Evolutionary conservation across 768 basidiomycete species (phyloP).

Genomic region (Pleurotus eryngii): DNA sequence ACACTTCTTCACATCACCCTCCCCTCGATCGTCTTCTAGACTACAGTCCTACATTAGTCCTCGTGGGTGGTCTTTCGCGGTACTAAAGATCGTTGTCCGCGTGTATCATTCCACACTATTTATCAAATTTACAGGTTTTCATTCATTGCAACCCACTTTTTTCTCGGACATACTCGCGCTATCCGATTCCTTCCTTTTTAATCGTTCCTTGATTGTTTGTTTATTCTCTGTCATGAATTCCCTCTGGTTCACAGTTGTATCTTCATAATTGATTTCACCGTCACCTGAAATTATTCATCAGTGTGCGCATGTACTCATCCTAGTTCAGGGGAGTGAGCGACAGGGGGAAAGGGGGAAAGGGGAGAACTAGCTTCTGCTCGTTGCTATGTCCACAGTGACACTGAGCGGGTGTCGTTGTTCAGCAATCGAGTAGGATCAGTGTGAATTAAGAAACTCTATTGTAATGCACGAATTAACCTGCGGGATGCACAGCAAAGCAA

Average conservation of each 20-base stretch:
- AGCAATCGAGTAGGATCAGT: neutral
- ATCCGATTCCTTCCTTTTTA: neutral
- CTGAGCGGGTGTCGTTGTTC: too few relatives aligned
- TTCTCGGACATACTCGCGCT: neutral
- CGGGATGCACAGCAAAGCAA: neutral
- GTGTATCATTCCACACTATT: neutral
- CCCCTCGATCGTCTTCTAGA: neutral
- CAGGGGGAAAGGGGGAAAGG: too few relatives aligned
- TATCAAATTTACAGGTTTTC: neutral
- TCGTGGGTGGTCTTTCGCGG: neutral
- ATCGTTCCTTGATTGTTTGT: neutral
- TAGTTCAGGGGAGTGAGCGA: too few relatives aligned
- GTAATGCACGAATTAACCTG: neutral
- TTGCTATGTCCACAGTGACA: too few relatives aligned
- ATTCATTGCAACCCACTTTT: neutral
- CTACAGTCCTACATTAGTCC: slow-evolving; percentile 2
- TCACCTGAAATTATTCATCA: neutral
- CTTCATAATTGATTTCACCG: neutral
- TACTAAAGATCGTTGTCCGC: neutral
- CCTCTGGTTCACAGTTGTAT: neutral
- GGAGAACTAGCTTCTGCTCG: too few relatives aligned
- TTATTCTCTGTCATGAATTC: neutral
- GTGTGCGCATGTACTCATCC: too few relatives aligned
- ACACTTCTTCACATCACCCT: neutral
- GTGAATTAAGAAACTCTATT: neutral